Conservation (phyloP, 1,139 yeast genomes). For the Debaryomyces robertsiae region DNA sequence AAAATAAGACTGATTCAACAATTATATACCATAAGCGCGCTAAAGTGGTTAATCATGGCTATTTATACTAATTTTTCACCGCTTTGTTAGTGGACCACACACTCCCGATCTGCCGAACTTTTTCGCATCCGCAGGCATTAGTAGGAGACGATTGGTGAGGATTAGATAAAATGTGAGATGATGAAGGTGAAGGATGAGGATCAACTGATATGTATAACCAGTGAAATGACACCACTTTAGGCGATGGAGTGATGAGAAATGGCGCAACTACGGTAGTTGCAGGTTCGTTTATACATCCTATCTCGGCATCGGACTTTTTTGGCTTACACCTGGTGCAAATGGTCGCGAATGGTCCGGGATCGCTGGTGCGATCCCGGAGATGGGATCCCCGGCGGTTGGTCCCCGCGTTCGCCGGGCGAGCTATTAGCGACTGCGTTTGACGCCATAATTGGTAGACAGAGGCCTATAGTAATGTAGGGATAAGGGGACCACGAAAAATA, state of each 20-base stretch:
- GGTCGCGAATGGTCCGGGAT: background rate
- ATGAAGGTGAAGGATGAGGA: no score
- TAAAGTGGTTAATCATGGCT: slow-evolving; percentile 6
- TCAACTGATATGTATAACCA: no score
- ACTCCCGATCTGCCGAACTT: slow-evolving; percentile 17
- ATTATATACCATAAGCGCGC: background rate
- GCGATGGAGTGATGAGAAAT: no score
- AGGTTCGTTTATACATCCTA: background rate
- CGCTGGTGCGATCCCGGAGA: background rate
- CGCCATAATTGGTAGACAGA: no score
- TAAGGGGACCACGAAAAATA: no score
- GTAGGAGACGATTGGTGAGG: background rate
- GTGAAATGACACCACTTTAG: no score
- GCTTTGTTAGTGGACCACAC: slow-evolving; percentile 16
- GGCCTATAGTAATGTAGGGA: no score
- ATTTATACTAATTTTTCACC: slow-evolving; percentile 13
- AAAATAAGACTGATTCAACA: slow-evolving; percentile 6
- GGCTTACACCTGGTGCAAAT: background rate
- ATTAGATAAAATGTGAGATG: background rate
- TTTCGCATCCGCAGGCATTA: slow-evolving; percentile 1
- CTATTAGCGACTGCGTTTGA: no score
- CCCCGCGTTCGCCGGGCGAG: no score
- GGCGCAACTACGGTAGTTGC: no score
- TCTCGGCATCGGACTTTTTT: slow-evolving; percentile 7
- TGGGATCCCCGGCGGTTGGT: no score